phyloP scores from a whole-genome alignment of 2,329 filamentous ascomycete genomes.

The Fusarium veterinarium region DNA sequence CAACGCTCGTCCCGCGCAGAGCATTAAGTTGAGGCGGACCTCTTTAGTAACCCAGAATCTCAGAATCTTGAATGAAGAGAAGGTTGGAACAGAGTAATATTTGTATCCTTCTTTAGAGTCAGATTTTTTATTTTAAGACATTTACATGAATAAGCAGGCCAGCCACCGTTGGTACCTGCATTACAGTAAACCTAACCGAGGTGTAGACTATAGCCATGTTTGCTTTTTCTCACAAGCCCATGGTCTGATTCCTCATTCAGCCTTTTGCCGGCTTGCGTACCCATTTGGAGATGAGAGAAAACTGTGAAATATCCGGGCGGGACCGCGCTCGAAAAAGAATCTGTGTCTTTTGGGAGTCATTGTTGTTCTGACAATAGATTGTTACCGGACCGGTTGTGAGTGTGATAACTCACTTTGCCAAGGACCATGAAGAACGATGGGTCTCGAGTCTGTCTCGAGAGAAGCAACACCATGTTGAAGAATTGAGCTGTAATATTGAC shows the following conservation, averaged over 20 bases:
- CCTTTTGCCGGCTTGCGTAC: not conserved
- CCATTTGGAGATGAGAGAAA: slow-evolving; percentile 17
- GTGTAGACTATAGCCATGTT: slow-evolving; percentile 2
- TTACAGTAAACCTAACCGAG: not conserved
- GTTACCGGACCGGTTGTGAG: not conserved
- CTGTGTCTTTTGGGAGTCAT: not conserved
- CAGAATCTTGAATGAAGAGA: not conserved
- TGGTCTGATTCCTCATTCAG: slow-evolving; percentile 28
- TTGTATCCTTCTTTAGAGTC: not conserved
- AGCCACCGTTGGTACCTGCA: slow-evolving; percentile 20
- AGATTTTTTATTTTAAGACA: not conserved
- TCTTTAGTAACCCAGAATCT: not conserved
- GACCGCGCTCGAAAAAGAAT: not conserved
- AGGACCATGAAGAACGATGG: not conserved
- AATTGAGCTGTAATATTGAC: not conserved
- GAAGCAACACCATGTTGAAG: not conserved
- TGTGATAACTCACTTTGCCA: not conserved
- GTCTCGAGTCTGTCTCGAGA: not conserved
- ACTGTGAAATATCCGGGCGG: slow-evolving; percentile 2
- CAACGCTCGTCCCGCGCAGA: not conserved
- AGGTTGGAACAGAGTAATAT: not conserved
- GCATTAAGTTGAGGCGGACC: not conserved
- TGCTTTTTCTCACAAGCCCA: slow-evolving; percentile 36
- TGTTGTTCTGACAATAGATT: not conserved
- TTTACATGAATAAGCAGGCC: not conserved